These are phyloP conservation scores for Hibiscus trionum DNA, from an alignment of 345 rosid genomes.

Conservation along the genomic window DNA sequence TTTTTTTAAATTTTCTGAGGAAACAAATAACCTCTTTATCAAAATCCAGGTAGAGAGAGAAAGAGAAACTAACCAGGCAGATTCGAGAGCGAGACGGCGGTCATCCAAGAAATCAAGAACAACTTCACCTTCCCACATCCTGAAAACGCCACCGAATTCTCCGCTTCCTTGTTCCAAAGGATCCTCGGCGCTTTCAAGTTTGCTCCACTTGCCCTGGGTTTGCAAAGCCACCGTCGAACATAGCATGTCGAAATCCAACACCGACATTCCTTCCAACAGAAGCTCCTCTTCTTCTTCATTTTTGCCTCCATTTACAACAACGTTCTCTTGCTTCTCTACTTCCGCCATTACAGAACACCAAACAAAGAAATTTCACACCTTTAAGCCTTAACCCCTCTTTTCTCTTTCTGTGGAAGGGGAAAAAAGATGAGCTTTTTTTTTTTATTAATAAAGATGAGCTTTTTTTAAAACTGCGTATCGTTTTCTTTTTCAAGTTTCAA, in stretches of 20 bases:
- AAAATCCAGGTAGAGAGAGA: not conserved
- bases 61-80: constrained; percentile 52
- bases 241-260: constrained; percentile 81
- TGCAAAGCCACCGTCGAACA: constrained; percentile 92
- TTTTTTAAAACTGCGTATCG: not conserved
- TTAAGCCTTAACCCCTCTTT: not conserved
- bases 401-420: not conserved
- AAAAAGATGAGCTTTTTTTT: not conserved
- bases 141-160: constrained; percentile 60
- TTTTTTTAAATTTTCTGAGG: too few relatives aligned
- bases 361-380: not conserved
- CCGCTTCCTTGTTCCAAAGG: constrained; percentile 17
- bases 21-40: not conserved
- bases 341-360: constrained; percentile 40
- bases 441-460: not conserved
- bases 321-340: constrained; percentile 27
- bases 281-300: constrained; percentile 31
- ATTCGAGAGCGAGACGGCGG: constrained; percentile 15
- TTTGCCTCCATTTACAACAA: not conserved
- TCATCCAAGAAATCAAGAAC: constrained; percentile 69
- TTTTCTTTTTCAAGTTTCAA: not conserved
- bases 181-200: constrained; percentile 17
- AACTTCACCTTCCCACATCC: constrained; percentile 96
- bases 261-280: constrained; percentile 54
- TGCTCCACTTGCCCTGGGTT: constrained; percentile 84